Conservation (phyloP, 306 rosid genomes). For the Herpetospermum pedunculosum region DNA sequence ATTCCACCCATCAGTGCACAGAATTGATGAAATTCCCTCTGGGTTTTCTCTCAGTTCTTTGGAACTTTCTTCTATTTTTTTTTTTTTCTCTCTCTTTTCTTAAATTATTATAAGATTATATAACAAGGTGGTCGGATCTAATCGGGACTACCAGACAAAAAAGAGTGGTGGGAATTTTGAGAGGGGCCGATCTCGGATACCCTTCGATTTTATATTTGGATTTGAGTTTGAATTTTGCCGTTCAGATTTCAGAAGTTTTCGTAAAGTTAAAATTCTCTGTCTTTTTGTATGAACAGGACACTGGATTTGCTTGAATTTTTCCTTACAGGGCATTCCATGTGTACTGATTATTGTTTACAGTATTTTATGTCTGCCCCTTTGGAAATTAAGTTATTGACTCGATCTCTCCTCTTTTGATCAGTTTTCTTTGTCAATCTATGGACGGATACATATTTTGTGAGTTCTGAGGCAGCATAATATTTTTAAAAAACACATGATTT, state of each 20-base stretch:
- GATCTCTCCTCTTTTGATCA: neutral
- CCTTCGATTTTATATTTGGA: conserved; percentile 18
- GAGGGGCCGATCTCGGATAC: conserved; percentile 11
- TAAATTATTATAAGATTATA: neutral
- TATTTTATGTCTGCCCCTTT: neutral
- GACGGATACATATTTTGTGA: neutral
- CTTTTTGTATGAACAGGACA: neutral
- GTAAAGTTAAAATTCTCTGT: neutral
- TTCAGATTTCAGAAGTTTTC: neutral
- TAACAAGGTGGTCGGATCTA: conserved; percentile 35
- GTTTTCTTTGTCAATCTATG: neutral
- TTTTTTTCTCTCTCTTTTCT: neutral
- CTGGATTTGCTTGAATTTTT: neutral
- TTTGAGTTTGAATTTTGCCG: neutral
- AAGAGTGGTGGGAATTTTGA: conserved; percentile 24
- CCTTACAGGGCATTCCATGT: neutral
- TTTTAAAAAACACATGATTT: neutral
- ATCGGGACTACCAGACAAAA: conserved; percentile 48
- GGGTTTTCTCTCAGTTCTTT: neutral
- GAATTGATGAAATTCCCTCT: neutral
- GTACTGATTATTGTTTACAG: neutral
- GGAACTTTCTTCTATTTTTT: neutral
- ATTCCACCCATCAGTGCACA: neutral
- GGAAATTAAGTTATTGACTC: neutral
- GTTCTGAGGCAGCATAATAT: neutral